These are phyloP conservation scores for Teunomyces tritomae DNA, from an alignment of 805 yeast species.

Conservation along the genomic window DNA sequence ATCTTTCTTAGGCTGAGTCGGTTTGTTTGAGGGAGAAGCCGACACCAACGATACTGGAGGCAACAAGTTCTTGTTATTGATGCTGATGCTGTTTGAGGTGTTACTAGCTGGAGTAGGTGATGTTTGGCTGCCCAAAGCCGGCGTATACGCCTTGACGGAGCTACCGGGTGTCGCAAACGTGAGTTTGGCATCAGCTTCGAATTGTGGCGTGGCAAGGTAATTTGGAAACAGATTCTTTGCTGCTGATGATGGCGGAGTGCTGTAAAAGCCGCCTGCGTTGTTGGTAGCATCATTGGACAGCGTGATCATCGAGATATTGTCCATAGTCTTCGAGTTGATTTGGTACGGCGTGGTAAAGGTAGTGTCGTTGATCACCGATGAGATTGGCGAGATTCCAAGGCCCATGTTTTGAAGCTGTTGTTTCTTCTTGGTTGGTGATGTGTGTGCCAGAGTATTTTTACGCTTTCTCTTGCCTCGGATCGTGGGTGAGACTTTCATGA, in stretches of 20 bases:
- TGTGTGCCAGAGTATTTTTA: conserved; percentile 7
- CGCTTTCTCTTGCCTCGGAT: conserved; percentile 8
- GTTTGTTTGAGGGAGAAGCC: not conserved
- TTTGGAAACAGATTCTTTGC: conserved; percentile 11
- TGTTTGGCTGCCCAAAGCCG: conserved; percentile 1
- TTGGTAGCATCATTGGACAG: conserved; percentile 12
- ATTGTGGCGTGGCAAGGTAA: conserved; percentile 10
- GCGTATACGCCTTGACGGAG: conserved; percentile 2
- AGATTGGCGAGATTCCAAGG: conserved; percentile 15
- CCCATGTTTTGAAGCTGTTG: not conserved
- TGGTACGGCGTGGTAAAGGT: conserved; percentile 19
- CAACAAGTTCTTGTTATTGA: conserved; percentile 9
- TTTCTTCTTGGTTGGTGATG: conserved; percentile 7
- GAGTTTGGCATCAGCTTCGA: conserved; percentile 3
- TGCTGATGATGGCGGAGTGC: conserved; percentile 20
- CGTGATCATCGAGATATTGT: conserved; percentile 32
- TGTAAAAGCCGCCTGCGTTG: conserved; percentile 8
- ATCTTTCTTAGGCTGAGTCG: not conserved
- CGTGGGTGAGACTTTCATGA: conserved; percentile 41
- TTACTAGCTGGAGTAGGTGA: not conserved
- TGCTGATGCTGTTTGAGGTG: not conserved
- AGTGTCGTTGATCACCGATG: conserved; percentile 13
- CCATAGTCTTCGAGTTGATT: conserved; percentile 33
- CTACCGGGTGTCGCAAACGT: conserved; percentile 7
- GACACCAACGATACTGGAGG: conserved; percentile 12